phyloP scores from a whole-genome alignment of 2,329 filamentous ascomycete genomes.

The Tympanopsis confertula region DNA sequence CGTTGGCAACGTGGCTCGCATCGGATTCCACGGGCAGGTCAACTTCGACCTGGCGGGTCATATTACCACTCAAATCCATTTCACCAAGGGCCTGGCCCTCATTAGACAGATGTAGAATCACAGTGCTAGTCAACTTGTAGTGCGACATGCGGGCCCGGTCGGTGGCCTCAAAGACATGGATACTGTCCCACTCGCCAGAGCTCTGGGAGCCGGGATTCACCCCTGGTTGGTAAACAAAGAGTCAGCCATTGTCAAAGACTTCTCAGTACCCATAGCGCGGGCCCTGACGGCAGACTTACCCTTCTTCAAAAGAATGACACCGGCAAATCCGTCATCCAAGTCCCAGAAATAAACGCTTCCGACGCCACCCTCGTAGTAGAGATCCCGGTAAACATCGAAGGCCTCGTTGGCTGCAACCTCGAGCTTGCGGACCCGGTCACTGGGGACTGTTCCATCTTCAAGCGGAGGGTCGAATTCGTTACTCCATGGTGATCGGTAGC shows the following conservation, averaged over 20 bases:
- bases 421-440: constrained; percentile 58
- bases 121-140: constrained; percentile 66
- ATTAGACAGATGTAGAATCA: constrained; percentile 58
- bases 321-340: constrained; percentile 66
- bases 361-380: constrained; percentile 65
- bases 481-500: constrained; percentile 65
- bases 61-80: constrained; percentile 62
- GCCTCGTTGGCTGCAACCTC: constrained; percentile 62
- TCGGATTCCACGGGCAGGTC: constrained; percentile 60
- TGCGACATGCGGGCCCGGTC: constrained; percentile 59
- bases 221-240: constrained; percentile 18
- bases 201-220: constrained; percentile 37
- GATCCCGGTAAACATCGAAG: constrained; percentile 64
- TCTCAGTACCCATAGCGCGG: no score
- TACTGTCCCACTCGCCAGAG: constrained; percentile 61
- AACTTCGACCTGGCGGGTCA: constrained; percentile 63
- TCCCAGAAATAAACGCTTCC: constrained; percentile 70
- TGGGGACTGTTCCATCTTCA: constrained; percentile 49
- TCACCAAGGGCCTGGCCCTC: constrained; percentile 47
- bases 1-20: constrained; percentile 59
- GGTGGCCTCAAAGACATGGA: constrained; percentile 65
- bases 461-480: constrained; percentile 65
- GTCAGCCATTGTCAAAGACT: background rate
- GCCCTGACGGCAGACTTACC: no score
- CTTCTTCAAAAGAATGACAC: constrained; percentile 65